Percentiles rank a stretch among this genome's conserved stretches.
Evolutionary conservation across 371 early-diverging fungal genomes (phyloP).

Genomic region (Apophysomyces elegans): DNA sequence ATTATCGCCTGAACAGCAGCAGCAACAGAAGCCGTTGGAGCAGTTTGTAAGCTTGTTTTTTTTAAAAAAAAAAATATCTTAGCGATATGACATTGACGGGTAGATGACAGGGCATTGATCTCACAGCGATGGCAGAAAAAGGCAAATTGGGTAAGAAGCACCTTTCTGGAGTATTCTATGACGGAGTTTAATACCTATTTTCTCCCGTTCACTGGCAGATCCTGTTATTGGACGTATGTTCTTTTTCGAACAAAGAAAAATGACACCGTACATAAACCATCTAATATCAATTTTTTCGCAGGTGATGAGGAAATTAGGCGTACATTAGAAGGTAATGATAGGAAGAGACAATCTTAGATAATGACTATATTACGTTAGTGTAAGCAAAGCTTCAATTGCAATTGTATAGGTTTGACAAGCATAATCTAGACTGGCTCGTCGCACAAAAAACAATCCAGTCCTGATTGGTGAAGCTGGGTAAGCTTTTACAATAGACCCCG

Average conservation of each 20-base stretch:
- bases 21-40: conserved; percentile 46
- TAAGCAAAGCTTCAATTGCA: conserved; percentile 22
- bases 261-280: background rate
- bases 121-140: conserved; percentile 77
- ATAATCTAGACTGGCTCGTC: conserved; percentile 57
- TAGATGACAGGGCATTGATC: conserved; percentile 54
- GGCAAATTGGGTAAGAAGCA: conserved; percentile 62
- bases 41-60: conserved; percentile 35
- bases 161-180: conserved; percentile 8
- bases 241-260: too few species aligned
- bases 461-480: conserved; percentile 83
- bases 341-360: background rate
- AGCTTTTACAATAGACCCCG: background rate
- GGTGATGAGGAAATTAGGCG: conserved; percentile 84
- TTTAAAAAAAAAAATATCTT: background rate
- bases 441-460: conserved; percentile 93
- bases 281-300: conserved; percentile 33
- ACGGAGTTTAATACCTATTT: background rate
- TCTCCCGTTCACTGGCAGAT: conserved; percentile 42
- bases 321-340: conserved; percentile 70
- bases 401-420: background rate
- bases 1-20: conserved; percentile 43
- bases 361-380: conserved; percentile 23
- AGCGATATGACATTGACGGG: background rate
- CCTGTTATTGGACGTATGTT: conserved; percentile 68